Base-by-base conservation (phyloP, 352 stramenopile species). In the Pythium rhizo-oryzae region DNA sequence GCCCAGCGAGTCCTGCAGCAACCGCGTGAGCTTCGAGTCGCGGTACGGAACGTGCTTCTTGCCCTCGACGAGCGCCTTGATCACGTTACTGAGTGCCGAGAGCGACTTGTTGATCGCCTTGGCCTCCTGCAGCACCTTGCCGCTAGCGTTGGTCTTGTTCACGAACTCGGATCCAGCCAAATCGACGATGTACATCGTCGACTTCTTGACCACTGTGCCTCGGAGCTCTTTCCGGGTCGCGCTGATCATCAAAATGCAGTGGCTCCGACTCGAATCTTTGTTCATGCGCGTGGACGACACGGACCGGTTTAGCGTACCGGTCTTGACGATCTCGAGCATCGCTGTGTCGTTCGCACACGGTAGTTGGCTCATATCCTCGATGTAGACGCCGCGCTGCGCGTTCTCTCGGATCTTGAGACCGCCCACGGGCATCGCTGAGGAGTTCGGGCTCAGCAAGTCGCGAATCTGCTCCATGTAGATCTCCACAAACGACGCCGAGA, bases 391-490 rank as follows among this genome's bases (percentile, higher is more conserved):
- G 30, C 75, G 72, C 39, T 89, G 75, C 3, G 70, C 67, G 46
- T 89, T 89, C 52, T 96, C 83, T 7, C 87, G 82, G 47, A 96
- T 91, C 57, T 91, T 85, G 23, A 96, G 79, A 0, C 79, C 81
- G 13, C 79, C 76, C 8, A 71, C 67, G 12, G 67, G 59, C 2
- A 47, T 57, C 0, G 73, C 67, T 58, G 30, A 53, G 67, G 49
- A 55, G 21, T n/a, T 62, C 2, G 64, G 11, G 19, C 70, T 62
- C 4, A 94, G 70, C 24, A 96, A 62, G 55, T 96, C 89, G 11
- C 85, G 83, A 35, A 96, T 89, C 44, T 91, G 80, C 67, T 96
- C 89, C 85, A 94, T 93, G 78, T 96, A 96, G 39, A 96, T 96
- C 72, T 96, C 88, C 8, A 96, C 78, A 69, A 95, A 92, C 2